Evolutionary conservation across 139 green algal genomes (phyloP), one percentile per base, ranked within the genome.

Genomic region (Chlamydomonas incerta): DNA sequence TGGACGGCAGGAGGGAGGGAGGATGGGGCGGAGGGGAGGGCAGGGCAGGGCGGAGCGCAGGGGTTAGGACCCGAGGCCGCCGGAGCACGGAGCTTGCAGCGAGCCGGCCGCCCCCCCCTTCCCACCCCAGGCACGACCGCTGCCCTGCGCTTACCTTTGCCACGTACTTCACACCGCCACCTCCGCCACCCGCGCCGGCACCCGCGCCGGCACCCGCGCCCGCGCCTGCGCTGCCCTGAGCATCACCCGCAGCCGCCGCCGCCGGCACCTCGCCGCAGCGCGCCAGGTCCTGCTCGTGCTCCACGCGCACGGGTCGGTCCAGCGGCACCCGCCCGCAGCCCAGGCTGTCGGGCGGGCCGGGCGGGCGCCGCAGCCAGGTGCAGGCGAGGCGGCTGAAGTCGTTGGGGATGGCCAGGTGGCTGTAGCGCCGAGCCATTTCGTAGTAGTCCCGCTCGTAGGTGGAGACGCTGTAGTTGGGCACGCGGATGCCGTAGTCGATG

Each of bases 311-410:
- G 52, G 74, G 77, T 4, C 72, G 67, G 58, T 93, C 76, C 73
- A 95, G 80, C 9, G 81, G 84, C 81, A 92, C 81, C 52, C 93
- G 63, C 31, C 72, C 47, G 75, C 80, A 82, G 37, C 88, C 88
- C 81, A 94, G 81, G 37, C 67, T 72, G 75, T 88, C 87, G 55
- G 70, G 34, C 46, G 86, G 58, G 62, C 83, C 72, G 23, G 37
- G 50, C 46, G 46, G 52, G 3, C 60, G 63, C 0, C 50, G 52
- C 58, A 82, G 15, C 70, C 70, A 89, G 34, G 46, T 82, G 58
- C 66, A 87, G 29, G 92, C 82, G 2, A 91, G 31, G 57, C 90
- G 86, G 35, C 80, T 80, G 62, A 95, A 92, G 89, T 95, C 92
- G 8, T 81, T 31, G 15, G 81, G 82, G 35, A 95, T 77, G 67